Base-by-base conservation (phyloP, 2,329 filamentous ascomycete genomes). In the Ophiocordyceps australis region DNA sequence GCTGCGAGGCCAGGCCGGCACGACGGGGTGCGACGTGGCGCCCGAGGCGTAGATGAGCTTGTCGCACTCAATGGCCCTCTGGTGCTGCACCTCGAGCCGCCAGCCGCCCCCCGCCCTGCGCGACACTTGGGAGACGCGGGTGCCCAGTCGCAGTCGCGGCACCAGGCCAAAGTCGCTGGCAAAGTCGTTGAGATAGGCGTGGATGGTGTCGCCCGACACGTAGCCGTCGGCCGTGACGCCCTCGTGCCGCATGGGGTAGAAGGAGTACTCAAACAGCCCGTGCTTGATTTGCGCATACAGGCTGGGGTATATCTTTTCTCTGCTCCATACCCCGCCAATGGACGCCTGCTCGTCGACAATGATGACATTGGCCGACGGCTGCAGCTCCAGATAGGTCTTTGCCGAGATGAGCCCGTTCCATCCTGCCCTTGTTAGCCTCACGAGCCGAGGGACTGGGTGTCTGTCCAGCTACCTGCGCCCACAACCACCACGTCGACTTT, bases 181-280 rank as follows among this genome's bases (percentile, higher is more conserved):
- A 31, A 42, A 45, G 17, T 41, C 34, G 23, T 35, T 33, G 11
- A 47, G 25, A 27, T 45, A 46, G 8, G 21, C 26, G 28, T 47
- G 34, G 20, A 48, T 44, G 3, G 39, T 46, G 5, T 41, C 21
- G 3, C 40, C 42, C 3, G 45, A 38, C 14, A 50, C 37, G 26
- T 38, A 41, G 11, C 38, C 31, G 22, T 48, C 40, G 3, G 17
- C 4, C 2, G 32, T 38, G 26, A 45, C 37, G 7, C 41, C 43
- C 21, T 47, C 42, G 9, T 30, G 29, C 3, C 29, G 29, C 45
- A 50, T 50, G 4, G 42, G 43, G 13, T 34, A 41, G 34, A 36
- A 40, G 4, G 41, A 38, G 33, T 49, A 52, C 20, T 54, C 38
- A 31, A 52, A 52, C 4, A 41, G 33, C 2, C 40, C 39, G 30